Base-by-base conservation (phyloP, 108 stramenopile genomes). In the Chaetoceros muelleri region DNA sequence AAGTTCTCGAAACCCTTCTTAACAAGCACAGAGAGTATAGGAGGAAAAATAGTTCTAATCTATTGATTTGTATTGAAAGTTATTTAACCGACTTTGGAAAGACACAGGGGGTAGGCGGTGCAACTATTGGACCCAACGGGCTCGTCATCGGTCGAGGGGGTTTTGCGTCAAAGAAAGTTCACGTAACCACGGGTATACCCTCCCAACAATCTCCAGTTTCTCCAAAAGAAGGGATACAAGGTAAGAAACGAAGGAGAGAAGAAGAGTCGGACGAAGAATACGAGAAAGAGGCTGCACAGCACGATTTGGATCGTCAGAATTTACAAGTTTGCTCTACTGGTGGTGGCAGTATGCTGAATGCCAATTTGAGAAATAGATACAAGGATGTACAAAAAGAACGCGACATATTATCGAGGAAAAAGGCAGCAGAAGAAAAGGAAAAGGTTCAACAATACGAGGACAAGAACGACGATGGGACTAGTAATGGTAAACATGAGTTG, bases 291-390 rank as follows among this genome's bases (percentile, higher is more conserved):
- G 78, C 76, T 19, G 30, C 46, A 26, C 21, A 64, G 0, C 54
- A 77, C 46, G 77, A 72, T 28, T 54, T 55, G 16, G 29, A 63
- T 45, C 62, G 74, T 13, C 40, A 53, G 2, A 20, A 30, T 26
- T 20, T 23, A 47, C 13, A 20, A 29, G 26, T 70, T 23, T 20
- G 48, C 17, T 7, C 17, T 45, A 18, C 28, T 44, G 27, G 1
- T 44, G 48, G 48, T 30, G 66, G 69, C 46, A 75, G 76, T 24
- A 76, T 75, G 53, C 51, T 91, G 48, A 91, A 91, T 61, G 81
- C 84, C 8, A 61, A 75, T 19, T 53, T 91, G 28, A 61, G 80
- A 19, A 54, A 83, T 51, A 57, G 74, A 19, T 87, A 91, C 49
- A 76, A 72, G 31, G 68, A 85, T 45, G 53, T 76, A 1, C 73